These are phyloP conservation scores for Penicillium turbatum DNA, from an alignment of 495 filamentous ascomycete species.

Conservation along the genomic window DNA sequence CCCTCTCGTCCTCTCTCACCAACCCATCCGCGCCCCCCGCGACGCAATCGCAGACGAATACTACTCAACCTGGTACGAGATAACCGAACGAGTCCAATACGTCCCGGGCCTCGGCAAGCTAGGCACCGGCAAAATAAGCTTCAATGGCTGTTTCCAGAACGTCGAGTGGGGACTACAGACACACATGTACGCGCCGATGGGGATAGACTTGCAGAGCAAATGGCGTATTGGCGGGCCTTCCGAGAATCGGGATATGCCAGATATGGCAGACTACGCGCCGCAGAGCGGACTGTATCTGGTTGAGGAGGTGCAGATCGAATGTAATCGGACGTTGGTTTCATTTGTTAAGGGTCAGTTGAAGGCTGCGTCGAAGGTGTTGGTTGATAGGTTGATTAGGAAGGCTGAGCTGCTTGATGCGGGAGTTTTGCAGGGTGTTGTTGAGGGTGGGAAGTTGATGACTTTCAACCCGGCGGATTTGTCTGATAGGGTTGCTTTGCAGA, in stretches of 20 bases:
- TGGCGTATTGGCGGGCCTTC: constrained; percentile 42
- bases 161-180: constrained; percentile 65
- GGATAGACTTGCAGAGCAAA: constrained; percentile 63
- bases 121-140: constrained; percentile 59
- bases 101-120: constrained; percentile 58
- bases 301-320: constrained; percentile 73
- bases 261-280: constrained; percentile 35
- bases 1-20: constrained; percentile 67
- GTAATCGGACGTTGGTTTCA: constrained; percentile 64
- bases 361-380: constrained; percentile 61
- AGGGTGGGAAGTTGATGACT: constrained; percentile 28
- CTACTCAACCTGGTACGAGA: constrained; percentile 64
- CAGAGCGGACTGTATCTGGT: constrained; percentile 64
- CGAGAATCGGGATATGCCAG: constrained; percentile 5
- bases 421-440: constrained; percentile 23
- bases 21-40: constrained; percentile 56
- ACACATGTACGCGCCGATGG: constrained; percentile 67
- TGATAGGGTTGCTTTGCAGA: neutral
- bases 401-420: constrained; percentile 39
- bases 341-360: constrained; percentile 76
- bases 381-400: constrained; percentile 60
- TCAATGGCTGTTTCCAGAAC: constrained; percentile 72
- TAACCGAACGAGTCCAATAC: constrained; percentile 63
- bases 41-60: constrained; percentile 62
- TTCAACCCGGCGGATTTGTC: constrained; percentile 27